Evolutionary conservation across 352 stramenopile species (phyloP).

Genomic region (Peronospora belbahrii): DNA sequence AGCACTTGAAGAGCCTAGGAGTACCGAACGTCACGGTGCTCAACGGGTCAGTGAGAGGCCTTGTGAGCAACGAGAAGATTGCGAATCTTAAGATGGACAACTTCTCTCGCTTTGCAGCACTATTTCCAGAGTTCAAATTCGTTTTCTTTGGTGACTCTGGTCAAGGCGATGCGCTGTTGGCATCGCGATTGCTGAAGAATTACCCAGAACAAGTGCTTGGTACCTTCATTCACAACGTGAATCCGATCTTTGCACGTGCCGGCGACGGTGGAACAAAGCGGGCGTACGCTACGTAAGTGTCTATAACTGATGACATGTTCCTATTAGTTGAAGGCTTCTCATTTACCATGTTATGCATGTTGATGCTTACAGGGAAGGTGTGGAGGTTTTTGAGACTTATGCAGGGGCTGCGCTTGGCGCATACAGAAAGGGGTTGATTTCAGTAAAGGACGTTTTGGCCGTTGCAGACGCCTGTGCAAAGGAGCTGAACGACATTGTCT

Average conservation of each 20-base stretch:
- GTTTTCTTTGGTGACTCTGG: slow-evolving; percentile 82
- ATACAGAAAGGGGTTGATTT: slow-evolving; percentile 54
- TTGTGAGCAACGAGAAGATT: slow-evolving; percentile 82
- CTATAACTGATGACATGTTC: background rate
- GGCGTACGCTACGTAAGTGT: slow-evolving; percentile 49
- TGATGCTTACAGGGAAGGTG: slow-evolving; percentile 39
- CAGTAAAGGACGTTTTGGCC: slow-evolving; percentile 36
- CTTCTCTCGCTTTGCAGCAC: slow-evolving; percentile 62
- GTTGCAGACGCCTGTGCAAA: slow-evolving; percentile 34
- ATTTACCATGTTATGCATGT: background rate
- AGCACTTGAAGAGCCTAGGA: slow-evolving; percentile 69
- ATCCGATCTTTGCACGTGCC: slow-evolving; percentile 38
- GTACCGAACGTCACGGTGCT: slow-evolving; percentile 71
- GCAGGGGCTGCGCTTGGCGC: slow-evolving; percentile 46
- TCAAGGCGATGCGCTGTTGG: slow-evolving; percentile 67
- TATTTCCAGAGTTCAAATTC: slow-evolving; percentile 83
- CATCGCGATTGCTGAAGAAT: slow-evolving; percentile 45
- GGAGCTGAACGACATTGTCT: slow-evolving; percentile 43
- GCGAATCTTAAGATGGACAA: slow-evolving; percentile 78
- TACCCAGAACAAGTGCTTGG: slow-evolving; percentile 58
- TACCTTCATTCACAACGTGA: slow-evolving; percentile 80
- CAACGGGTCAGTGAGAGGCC: slow-evolving; percentile 66
- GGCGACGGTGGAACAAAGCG: slow-evolving; percentile 59
- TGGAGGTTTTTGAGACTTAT: slow-evolving; percentile 73
- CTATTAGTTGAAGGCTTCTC: background rate